Evolutionary conservation across 768 basidiomycete species (phyloP), one percentile per base, ranked within the genome.

Genomic region (Phaeotremella skinneri): DNA sequence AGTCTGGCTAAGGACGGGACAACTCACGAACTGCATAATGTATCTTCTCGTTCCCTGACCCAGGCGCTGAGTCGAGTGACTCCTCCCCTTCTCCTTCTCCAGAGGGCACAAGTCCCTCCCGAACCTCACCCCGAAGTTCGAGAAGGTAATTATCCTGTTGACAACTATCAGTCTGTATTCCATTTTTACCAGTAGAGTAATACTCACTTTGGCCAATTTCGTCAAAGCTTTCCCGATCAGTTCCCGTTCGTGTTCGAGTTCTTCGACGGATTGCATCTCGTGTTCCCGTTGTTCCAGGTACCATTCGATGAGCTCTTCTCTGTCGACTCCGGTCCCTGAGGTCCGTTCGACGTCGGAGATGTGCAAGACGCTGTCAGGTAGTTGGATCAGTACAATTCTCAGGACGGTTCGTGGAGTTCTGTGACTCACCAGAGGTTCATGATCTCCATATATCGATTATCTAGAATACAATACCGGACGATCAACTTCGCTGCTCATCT

Each of bases 231-330:
- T 99, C 39, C 83, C 85, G 60, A 97, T 84, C 50, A 99, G 81
- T 75, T 91, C 90, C 68, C 87, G 87, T 78, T 98, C 89, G 66
- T 88, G 87, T 67, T 97, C 91, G 17, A 96, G 79, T 68, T 93
- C 87, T 54, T 92, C 91, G 4, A 91, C 82, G 52, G 87, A 86
- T 63, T 87, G 83, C 37, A 98, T 79, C 62, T 91, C 88, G 7
- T 81, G 80, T 76, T 99, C 96, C 75, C 85, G 88, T 63, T 84
- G 78, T 79, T 99, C 96, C 55, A 98, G 83, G 73, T 97, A 98
- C 93, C 91, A 94, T 74, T 94, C 91, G 62, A 94, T 88, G 55
- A 99, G 82, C 67, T 96, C 93, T 65, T 94, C 91, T 45, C 87
- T 83, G 69, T 91, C 89, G 39, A 94, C 79, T 2, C 93, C 93